Evolutionary conservation across 352 stramenopile species (phyloP), one percentile per base, ranked within the genome.

Genomic region (Paralagenidium karlingii): DNA sequence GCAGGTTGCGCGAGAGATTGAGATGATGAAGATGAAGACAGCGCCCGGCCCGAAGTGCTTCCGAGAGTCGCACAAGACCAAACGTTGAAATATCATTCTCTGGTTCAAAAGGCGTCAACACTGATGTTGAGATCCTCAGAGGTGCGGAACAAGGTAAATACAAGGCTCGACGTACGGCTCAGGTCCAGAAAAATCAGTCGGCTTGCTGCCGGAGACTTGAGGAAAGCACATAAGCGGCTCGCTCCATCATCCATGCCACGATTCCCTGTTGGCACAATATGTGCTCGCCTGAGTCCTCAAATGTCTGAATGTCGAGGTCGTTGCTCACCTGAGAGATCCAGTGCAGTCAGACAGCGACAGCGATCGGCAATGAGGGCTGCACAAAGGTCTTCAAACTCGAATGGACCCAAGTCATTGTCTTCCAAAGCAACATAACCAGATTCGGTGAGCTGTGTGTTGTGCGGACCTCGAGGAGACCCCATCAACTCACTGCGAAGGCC

Each of bases 41-140:
- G 10, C 59, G 49, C 19, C 58, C 49, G 18, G 37, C 37, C n/a
- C 33, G n/a, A 8, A 83, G 34, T 24, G 58, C 58, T 15, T 81
- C 63, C 11, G 47, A 55, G 10, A 83, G 48, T 5, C 49, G 43
- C 32, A 55, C 37, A 8, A 77, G 53, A 15, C 45, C 51, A 11
- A 55, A 54, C 9, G 63, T 38, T 13, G 66, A 48, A 30, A 83
- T 69, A 21, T 60, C 54, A 34, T 83, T 83, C 7, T 53, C 69
- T 83, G 28, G 13, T 42, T 8, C 9, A 18, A 16, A 39, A 38
- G 5, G 15, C 24, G 18, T 27, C 24, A 38, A 46, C 2, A 18
- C 16, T n/a, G 28, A 1, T 31, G 13, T 38, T 18, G 22, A 36
- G 8, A 27, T 36, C 19, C 40, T n/a, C 8, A 36, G 11, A 13